Conservation (phyloP, 257 asterid genomes). For the Solanum chiquidenum region DNA sequence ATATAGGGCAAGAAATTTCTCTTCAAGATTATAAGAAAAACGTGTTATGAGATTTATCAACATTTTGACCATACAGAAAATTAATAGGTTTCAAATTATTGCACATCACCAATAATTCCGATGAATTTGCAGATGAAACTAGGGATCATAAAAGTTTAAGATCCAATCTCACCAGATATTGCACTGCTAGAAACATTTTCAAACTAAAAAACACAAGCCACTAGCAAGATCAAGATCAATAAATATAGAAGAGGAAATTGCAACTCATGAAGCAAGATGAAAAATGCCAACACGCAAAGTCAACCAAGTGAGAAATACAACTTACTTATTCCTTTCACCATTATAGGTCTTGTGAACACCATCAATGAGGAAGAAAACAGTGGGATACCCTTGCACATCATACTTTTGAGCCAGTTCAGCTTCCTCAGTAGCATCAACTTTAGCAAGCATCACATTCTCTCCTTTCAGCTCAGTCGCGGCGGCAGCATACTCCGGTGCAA, state of each 20-base stretch:
- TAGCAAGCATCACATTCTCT: slow-evolving; percentile 61
- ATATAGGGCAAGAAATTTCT: neutral
- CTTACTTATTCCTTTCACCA: slow-evolving; percentile 85
- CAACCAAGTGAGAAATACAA: neutral
- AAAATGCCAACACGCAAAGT: neutral
- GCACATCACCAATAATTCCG: neutral
- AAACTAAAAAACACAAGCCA: neutral
- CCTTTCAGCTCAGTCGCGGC: slow-evolving; percentile 80
- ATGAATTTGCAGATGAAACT: neutral
- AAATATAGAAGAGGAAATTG: neutral
- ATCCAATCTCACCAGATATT: neutral
- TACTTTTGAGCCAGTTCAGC: slow-evolving; percentile 61
- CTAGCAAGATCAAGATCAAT: neutral
- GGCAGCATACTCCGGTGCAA: slow-evolving; percentile 94
- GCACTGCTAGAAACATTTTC: neutral
- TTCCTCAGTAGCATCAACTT: slow-evolving; percentile 85
- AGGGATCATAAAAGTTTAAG: neutral
- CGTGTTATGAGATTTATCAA: neutral
- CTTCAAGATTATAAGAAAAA: neutral
- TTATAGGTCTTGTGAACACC: slow-evolving; percentile 63
- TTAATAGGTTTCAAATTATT: neutral
- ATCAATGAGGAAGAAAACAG: slow-evolving; percentile 66
- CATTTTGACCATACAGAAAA: neutral
- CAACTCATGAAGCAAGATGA: neutral
- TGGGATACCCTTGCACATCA: slow-evolving; percentile 78